Percentiles rank a stretch among this genome's conserved stretches.
Evolutionary conservation across 2,329 filamentous ascomycete species (phyloP).

Genomic region (Thermothelomyces thermophilus): DNA sequence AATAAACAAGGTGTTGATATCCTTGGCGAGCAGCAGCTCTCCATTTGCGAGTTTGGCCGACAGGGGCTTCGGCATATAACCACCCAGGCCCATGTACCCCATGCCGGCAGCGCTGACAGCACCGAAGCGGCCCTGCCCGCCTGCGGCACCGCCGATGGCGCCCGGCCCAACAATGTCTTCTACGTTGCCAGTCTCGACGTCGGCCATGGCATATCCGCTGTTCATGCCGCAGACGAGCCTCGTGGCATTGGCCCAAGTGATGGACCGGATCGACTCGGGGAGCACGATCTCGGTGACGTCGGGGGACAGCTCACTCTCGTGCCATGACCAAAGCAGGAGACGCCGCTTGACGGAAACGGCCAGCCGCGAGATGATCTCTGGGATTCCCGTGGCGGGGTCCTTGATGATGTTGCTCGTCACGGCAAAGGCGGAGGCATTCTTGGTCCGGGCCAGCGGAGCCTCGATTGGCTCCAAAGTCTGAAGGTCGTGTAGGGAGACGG

Average conservation of each 20-base stretch:
- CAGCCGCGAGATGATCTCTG: slow-evolving; percentile 83
- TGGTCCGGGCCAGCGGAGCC: slow-evolving; percentile 67
- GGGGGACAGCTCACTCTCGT: slow-evolving; percentile 77
- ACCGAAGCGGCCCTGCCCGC: slow-evolving; percentile 65
- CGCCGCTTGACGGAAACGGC: slow-evolving; percentile 91
- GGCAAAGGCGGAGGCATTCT: slow-evolving; percentile 83
- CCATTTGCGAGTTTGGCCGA: slow-evolving; percentile 75
- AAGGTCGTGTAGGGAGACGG: slow-evolving; percentile 84
- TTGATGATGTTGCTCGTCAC: slow-evolving; percentile 95
- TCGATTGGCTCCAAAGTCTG: slow-evolving; percentile 78
- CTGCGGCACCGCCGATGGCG: slow-evolving; percentile 57
- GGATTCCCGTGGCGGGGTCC: slow-evolving; percentile 78
- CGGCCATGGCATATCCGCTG: slow-evolving; percentile 81
- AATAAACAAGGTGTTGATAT: slow-evolving; percentile 92
- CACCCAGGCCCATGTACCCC: slow-evolving; percentile 93
- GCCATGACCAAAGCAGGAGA: slow-evolving; percentile 89
- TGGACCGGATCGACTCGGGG: slow-evolving; percentile 74
- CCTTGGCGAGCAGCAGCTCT: slow-evolving; percentile 89
- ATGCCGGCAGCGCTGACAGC: slow-evolving; percentile 79
- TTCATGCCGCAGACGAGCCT: slow-evolving; percentile 87
- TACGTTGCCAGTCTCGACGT: slow-evolving; percentile 67
- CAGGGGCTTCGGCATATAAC: slow-evolving; percentile 85
- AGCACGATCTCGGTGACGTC: slow-evolving; percentile 72
- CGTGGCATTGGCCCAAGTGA: slow-evolving; percentile 86
- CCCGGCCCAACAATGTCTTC: slow-evolving; percentile 76